Conservation (phyloP, 805 yeast species). For the Candida takata region DNA sequence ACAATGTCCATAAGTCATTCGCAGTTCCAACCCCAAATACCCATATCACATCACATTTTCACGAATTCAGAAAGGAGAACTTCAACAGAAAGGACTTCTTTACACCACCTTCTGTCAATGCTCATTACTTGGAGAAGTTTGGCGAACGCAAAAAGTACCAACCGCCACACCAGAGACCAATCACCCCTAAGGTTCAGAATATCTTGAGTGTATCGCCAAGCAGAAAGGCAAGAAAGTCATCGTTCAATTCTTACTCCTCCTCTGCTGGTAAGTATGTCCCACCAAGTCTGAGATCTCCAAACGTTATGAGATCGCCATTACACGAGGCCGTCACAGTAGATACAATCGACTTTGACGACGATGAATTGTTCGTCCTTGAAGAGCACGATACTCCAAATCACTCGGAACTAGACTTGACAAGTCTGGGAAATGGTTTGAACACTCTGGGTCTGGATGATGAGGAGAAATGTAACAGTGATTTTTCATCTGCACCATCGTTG, state of each 20-base stretch:
- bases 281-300: conserved; percentile 57
- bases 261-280: conserved; percentile 60
- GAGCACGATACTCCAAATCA: conserved; percentile 21
- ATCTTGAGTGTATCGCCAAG: conserved; percentile 4
- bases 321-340: conserved; percentile 17
- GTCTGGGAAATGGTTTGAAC: conserved; percentile 8
- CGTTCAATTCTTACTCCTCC: conserved; percentile 23
- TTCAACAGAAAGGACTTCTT: conserved; percentile 67
- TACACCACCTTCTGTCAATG: conserved; percentile 70
- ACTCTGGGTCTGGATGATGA: conserved; percentile 15
- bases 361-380: conserved; percentile 34
- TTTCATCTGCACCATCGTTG: conserved; percentile 23
- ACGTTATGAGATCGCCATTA: conserved; percentile 18
- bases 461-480: conserved; percentile 16
- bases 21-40: conserved; percentile 56
- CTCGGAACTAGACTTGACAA: conserved; percentile 7
- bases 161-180: conserved; percentile 23
- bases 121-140: conserved; percentile 64
- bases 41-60: conserved; percentile 33
- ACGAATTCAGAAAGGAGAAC: conserved; percentile 27
- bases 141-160: conserved; percentile 26
- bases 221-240: conserved; percentile 14
- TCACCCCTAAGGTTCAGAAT: conserved; percentile 16
- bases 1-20: conserved; percentile 42
- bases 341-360: conserved; percentile 25